phyloP scores from a whole-genome alignment of 202 grass and related monocot genomes.

The Saccharum hybrid region DNA sequence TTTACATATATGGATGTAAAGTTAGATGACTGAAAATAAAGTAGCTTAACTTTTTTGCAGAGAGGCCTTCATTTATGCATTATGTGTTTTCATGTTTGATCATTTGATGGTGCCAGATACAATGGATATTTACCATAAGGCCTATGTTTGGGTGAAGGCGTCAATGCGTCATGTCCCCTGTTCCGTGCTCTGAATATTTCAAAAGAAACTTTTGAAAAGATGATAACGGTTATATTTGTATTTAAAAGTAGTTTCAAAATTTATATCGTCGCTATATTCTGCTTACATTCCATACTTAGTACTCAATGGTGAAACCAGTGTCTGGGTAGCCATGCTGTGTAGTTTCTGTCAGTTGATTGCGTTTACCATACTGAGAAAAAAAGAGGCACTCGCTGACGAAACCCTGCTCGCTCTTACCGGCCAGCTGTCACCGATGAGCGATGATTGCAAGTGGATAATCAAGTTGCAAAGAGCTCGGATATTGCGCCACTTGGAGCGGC shows the following conservation, averaged over 20 bases:
- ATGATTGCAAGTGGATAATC: conserved; percentile 32
- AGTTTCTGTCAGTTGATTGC: neutral
- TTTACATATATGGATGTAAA: conserved; percentile 14
- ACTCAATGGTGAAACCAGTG: neutral
- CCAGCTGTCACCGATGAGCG: conserved; percentile 16
- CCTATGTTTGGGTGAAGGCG: neutral
- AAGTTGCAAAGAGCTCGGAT: conserved; percentile 39
- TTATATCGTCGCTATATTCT: neutral
- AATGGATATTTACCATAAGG: neutral
- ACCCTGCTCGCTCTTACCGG: neutral
- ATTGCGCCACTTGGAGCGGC: conserved; percentile 42
- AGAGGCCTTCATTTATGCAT: neutral
- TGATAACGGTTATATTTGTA: neutral
- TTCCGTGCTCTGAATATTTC: neutral
- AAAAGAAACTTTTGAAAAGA: neutral
- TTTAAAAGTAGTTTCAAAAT: neutral
- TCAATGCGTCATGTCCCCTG: neutral
- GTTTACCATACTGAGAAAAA: too few species aligned
- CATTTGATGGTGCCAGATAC: neutral
- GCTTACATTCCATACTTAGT: neutral
- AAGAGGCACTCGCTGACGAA: too few species aligned
- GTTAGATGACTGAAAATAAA: conserved; percentile 3
- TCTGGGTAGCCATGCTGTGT: neutral
- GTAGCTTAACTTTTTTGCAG: conserved; percentile 10
- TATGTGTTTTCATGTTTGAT: neutral